Percentiles rank a stretch among this genome's conserved stretches.
phyloP scores from a whole-genome alignment of 345 rosid genomes.

The Gossypium raimondii region DNA sequence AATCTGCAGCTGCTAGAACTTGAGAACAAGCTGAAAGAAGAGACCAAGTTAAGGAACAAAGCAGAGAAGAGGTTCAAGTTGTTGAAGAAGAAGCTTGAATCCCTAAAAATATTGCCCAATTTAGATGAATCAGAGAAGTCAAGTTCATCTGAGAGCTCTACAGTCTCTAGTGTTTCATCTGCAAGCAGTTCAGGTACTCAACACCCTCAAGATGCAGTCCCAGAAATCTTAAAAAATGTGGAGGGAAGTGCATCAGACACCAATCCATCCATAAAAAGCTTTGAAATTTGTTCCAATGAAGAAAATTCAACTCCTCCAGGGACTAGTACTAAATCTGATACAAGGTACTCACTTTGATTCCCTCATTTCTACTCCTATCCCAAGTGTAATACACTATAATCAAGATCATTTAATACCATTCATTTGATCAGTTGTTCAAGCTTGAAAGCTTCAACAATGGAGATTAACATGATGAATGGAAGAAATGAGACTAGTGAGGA shows the following conservation, averaged over 20 bases:
- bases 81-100: constrained; percentile 57
- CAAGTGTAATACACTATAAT: neutral
- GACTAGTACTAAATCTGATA: constrained; percentile 2
- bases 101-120: constrained; percentile 32
- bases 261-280: constrained; percentile 18
- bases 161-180: constrained; percentile 39
- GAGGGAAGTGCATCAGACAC: constrained; percentile 20
- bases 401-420: neutral
- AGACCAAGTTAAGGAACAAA: constrained; percentile 54
- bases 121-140: constrained; percentile 35
- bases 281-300: constrained; percentile 18
- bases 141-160: constrained; percentile 30
- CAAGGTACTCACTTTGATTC: constrained; percentile 18
- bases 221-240: constrained; percentile 12
- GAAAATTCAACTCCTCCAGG: constrained; percentile 7
- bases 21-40: constrained; percentile 59
- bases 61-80: constrained; percentile 63
- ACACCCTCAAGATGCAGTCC: constrained; percentile 24
- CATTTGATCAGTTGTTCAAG: constrained; percentile 23
- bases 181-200: constrained; percentile 29
- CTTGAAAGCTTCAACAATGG: constrained; percentile 13
- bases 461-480: constrained; percentile 14
- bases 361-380: neutral
- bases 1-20: constrained; percentile 52
- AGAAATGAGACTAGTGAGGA: constrained; percentile 12